Percentiles rank a stretch among this genome's conserved stretches.
Conservation (phyloP, 73 alveolate genomes). For the Tetrahymena thermophila region DNA sequence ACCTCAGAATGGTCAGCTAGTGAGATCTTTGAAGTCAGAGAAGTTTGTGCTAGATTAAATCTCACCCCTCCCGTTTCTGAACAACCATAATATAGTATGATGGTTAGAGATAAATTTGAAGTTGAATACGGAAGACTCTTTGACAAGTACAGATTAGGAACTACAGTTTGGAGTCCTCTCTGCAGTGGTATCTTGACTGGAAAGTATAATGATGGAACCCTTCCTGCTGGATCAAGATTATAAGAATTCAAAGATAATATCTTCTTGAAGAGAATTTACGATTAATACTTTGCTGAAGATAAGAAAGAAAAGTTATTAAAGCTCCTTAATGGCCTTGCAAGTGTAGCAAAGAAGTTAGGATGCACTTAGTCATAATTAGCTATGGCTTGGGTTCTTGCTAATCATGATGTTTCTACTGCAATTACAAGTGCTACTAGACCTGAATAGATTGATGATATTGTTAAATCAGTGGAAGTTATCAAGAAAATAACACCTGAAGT, state of each 20-base stretch:
- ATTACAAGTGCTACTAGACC: conserved; percentile 78
- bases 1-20: conserved; percentile 96
- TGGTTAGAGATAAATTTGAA: conserved; percentile 89
- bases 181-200: conserved; percentile 94
- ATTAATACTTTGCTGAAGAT: conserved; percentile 1
- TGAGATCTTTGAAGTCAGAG: no score
- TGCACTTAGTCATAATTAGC: no score
- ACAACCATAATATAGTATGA: no score
- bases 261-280: not conserved
- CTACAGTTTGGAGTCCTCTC: conserved; percentile 89
- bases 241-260: conserved; percentile 3
- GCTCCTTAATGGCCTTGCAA: no score
- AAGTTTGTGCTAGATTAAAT: no score
- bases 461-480: conserved; percentile 62
- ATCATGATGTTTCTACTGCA: conserved; percentile 75
- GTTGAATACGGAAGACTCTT: conserved; percentile 66
- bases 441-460: conserved; percentile 70
- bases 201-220: conserved; percentile 79
- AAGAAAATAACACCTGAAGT: conserved; percentile 57
- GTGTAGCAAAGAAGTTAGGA: no score
- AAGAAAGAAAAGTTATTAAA: no score
- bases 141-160: conserved; percentile 58
- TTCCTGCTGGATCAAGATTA: conserved; percentile 57
- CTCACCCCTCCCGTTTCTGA: no score
- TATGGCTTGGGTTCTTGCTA: no score